A percentile compares a stretch with the other conserved stretches of the same genome.
These are phyloP conservation scores for Camellia oleifera DNA, from an alignment of 179 eudicot species.

Conservation along the genomic window DNA sequence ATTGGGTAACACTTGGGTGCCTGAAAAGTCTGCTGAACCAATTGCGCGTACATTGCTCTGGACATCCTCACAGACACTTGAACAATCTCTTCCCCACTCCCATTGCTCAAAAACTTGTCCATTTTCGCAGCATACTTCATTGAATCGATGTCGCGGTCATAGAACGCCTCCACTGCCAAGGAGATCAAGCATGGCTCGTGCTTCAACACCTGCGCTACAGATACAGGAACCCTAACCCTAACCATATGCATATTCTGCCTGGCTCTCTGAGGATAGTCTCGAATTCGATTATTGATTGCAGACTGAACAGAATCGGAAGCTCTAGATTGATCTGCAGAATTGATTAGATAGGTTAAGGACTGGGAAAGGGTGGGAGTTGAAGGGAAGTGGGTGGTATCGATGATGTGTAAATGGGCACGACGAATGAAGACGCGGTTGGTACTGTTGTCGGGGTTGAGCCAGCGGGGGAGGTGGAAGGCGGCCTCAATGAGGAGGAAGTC, in stretches of 20 bases:
- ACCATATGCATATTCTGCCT: conserved; percentile 48
- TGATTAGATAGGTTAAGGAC: conserved; percentile 36
- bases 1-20: conserved; percentile 85
- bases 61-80: conserved; percentile 59
- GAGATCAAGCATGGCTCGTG: conserved; percentile 69
- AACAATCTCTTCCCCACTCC: conserved; percentile 66
- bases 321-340: conserved; percentile 21
- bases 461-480: conserved; percentile 75
- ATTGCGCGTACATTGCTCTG: conserved; percentile 90
- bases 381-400: conserved; percentile 29
- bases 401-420: conserved; percentile 38
- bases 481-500: conserved; percentile 87
- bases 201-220: conserved; percentile 70
- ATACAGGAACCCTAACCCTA: conserved; percentile 80
- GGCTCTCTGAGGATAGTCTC: conserved; percentile 54
- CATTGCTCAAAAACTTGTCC: conserved; percentile 69
- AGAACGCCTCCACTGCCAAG: conserved; percentile 84
- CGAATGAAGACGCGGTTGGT: conserved; percentile 70
- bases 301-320: conserved; percentile 48
- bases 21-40: conserved; percentile 85
- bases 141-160: conserved; percentile 79
- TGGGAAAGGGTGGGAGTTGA: conserved; percentile 38
- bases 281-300: conserved; percentile 39
- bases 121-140: conserved; percentile 79
- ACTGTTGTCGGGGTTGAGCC: conserved; percentile 63